These are phyloP conservation scores for Corrigiola litoralis DNA, from an alignment of 179 eudicot species.

Conservation along the genomic window DNA sequence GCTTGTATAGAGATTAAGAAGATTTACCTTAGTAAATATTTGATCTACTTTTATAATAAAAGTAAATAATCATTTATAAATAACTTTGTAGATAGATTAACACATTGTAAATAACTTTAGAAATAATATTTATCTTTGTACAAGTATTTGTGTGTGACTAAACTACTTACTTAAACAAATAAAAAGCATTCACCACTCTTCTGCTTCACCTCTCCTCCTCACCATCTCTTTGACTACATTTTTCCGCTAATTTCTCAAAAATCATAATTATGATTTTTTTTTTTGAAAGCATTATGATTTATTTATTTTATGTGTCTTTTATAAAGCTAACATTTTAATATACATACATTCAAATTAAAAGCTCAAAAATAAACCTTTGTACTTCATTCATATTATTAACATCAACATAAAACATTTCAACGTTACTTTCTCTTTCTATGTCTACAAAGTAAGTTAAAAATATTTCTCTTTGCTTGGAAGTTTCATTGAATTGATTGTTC, in stretches of 20 bases:
- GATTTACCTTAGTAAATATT: too few relatives aligned
- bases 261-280: not conserved
- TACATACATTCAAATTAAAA: conserved; percentile 8
- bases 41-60: too few relatives aligned
- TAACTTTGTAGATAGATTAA: too few relatives aligned
- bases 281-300: not conserved
- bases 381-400: conserved; percentile 11
- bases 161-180: not conserved
- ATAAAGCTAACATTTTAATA: not conserved
- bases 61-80: too few relatives aligned
- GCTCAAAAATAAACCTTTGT: not conserved
- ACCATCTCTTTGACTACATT: conserved; percentile 12
- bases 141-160: too few relatives aligned
- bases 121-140: too few relatives aligned
- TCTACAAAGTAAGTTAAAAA: conserved; percentile 3
- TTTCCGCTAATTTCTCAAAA: conserved; percentile 15
- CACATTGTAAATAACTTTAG: too few relatives aligned
- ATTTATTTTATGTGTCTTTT: not conserved
- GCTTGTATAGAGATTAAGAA: too few relatives aligned
- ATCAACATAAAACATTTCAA: too few relatives aligned
- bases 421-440: conserved; percentile 15
- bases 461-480: conserved; percentile 27
- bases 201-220: not conserved
- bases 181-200: not conserved
- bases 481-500: conserved; percentile 11